Evolutionary conservation across 176 grass and related monocot genomes (phyloP), one percentile per base, ranked within the genome.

Genomic region (Alloteropsis semialata): DNA sequence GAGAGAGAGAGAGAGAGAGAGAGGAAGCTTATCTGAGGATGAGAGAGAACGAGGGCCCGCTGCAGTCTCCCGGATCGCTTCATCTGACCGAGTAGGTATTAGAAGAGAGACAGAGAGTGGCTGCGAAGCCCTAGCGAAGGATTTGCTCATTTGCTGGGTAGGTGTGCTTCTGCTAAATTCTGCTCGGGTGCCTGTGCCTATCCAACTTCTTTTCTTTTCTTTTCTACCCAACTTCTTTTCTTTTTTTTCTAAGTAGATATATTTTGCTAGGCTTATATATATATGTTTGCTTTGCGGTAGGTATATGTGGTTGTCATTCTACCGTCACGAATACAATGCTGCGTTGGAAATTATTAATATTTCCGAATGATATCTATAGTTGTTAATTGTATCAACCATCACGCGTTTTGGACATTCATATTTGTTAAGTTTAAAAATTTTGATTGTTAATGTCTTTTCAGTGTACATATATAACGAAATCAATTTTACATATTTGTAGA

Each of bases 81-180:
- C 36, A 82, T 77, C 90, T 87, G 91, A 90, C 91, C 39, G 87
- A 84, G 87, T 87, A 74, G 81, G 87, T 81, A 69, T 10, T 77
- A 48, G 57, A 61, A 43, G 86, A 79, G 33, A 53, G 65, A 43
- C 80, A 79, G 24, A 42, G 65, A 50, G 83, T 84, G 63, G 84
- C 80, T 87, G 61, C 62, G 38, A 45, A 84, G 55, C 69, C 83
- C 84, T 67, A 71, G 63, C 24, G 62, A 50, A 57, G 70, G 90
- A 81, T 80, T 82, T 68, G 84, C 19, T 21, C 19, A 19, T 21
- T 53, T 53, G 5, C 19, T 90, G 59, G 91, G 75, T 87, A 59
- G 85, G 77, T 75, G 50, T 46, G 79, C 66, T 46, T 75, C 51
- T 64, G 45, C 81, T n/a, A 38, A 14, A 68, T 80, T 66, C 77